These are phyloP conservation scores for Ustilago loliicola DNA, from an alignment of 1,284 basidiomycete genomes.

Conservation along the genomic window DNA sequence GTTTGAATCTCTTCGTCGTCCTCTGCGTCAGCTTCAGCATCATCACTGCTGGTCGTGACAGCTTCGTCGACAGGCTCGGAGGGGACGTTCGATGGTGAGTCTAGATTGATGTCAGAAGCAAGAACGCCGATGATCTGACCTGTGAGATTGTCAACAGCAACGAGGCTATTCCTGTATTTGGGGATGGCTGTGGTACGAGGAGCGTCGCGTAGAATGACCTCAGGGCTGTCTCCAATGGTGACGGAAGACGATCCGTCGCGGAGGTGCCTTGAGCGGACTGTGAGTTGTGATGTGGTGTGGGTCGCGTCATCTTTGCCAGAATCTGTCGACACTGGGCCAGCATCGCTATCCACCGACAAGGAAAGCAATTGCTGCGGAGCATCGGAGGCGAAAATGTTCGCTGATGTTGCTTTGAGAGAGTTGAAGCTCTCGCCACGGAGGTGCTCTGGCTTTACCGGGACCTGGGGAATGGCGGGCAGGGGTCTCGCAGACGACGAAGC, in stretches of 20 bases:
- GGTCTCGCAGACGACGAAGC: background rate
- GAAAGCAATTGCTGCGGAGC: background rate
- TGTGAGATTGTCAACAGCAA: constrained; percentile 60
- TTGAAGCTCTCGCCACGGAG: background rate
- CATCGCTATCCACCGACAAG: background rate
- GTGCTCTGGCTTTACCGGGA: background rate
- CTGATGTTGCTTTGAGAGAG: background rate
- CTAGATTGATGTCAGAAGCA: constrained; percentile 48
- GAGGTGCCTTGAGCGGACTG: constrained; percentile 20
- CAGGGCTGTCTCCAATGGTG: constrained; percentile 16
- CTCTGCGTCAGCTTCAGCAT: constrained; percentile 1
- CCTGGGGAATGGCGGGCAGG: constrained; percentile 7
- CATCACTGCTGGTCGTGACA: constrained; percentile 7
- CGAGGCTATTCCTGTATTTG: constrained; percentile 55
- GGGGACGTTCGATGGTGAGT: background rate
- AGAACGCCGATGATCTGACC: constrained; percentile 57
- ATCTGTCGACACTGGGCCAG: background rate
- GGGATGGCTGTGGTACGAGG: constrained; percentile 3
- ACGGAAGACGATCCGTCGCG: constrained; percentile 25
- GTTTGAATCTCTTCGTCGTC: constrained; percentile 28
- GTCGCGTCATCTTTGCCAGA: background rate
- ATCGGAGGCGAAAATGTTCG: background rate
- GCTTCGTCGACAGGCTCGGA: background rate
- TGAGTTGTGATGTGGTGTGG: background rate
- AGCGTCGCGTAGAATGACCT: constrained; percentile 13